Base-by-base conservation (phyloP, 73 alveolate species). In the Paramecium caudatum region DNA sequence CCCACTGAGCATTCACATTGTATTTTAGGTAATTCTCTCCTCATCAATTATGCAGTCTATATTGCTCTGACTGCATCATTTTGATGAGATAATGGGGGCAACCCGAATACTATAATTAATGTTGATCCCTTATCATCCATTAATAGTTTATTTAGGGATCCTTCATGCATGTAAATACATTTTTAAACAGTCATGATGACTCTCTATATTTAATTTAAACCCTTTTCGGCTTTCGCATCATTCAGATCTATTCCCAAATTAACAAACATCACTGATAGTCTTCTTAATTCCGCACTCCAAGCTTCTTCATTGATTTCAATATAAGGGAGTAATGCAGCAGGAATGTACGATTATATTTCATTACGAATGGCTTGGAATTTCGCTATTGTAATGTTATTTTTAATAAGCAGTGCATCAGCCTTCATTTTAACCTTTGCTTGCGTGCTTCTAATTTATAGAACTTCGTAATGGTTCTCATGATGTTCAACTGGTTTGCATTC, bases 41-140 rank as follows among this genome's bases (percentile, higher is more conserved):
- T 91, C 92, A 96, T 95, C 80, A 91, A 91, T 43, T 88, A 87
- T n/a, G 97, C 98, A 84, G 98, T 93, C 17, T 91, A 74, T 3
- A 96, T 91, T 45, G 99, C 98, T 82, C 99, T 92, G 4, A 94
- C 92, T 9, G 99, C 98, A 82, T 97, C 99, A 91, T 97, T 98
- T 27, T 96, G 91, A 61, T 96, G 97, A 13, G 98, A 91, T 37
- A 96, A 92, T 6, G 99, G 99, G 16, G 98, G 98, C 19, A 97
- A 94, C 4, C 99, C 99, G 97, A 98, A 97, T 46, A 96, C 93
- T 32, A 96, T 87, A 27, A 97, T 91, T 55, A 97, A 91, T 25
- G 97, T 92, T 12, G 97, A 90, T 16, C 98, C 99, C 49, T 82
- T 91, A 93, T 97, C 99, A 93, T 97, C 97, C 99, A 96, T 95